A percentile compares a stretch with the other conserved stretches of the same genome.
phyloP scores from a whole-genome alignment of 2,329 filamentous ascomycete genomes.

The Hypoxylon sp. region DNA sequence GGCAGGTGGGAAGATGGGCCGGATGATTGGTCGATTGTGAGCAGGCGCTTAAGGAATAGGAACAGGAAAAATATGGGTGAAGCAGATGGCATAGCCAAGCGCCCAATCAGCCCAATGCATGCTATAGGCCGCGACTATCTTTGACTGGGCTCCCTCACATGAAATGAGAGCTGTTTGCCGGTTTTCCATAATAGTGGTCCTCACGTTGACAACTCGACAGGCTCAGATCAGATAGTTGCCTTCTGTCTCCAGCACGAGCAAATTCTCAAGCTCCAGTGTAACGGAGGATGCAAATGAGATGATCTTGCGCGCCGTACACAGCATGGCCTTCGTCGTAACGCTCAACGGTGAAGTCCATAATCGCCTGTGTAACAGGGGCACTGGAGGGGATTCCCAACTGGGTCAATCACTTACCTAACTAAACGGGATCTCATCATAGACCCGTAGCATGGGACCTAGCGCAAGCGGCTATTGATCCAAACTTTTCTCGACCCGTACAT shows the following conservation, averaged over 20 bases:
- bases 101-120: conserved; percentile 47
- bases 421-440: conserved; percentile 17
- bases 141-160: conserved; percentile 39
- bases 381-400: conserved; percentile 6
- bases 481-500: conserved; percentile 22
- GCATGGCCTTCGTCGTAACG: neutral
- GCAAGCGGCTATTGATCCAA: conserved; percentile 32
- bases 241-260: conserved; percentile 3
- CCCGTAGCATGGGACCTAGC: conserved; percentile 24
- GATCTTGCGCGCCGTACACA: neutral
- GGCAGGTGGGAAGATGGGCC: conserved; percentile 34
- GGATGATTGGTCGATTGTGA: conserved; percentile 44
- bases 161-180: conserved; percentile 23
- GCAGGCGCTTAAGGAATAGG: conserved; percentile 47
- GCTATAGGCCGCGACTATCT: conserved; percentile 25
- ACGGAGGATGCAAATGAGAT: conserved; percentile 1
- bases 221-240: conserved; percentile 13
- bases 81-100: conserved; percentile 47
- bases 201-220: conserved; percentile 1
- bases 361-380: conserved; percentile 12
- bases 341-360: conserved; percentile 2
- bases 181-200: conserved; percentile 19
- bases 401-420: conserved; percentile 6
- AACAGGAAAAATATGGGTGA: conserved; percentile 42
- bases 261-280: neutral